A percentile compares a stretch with the other conserved stretches of the same genome.
Conservation (phyloP, 306 rosid genomes). For the Citrullus amarus region DNA sequence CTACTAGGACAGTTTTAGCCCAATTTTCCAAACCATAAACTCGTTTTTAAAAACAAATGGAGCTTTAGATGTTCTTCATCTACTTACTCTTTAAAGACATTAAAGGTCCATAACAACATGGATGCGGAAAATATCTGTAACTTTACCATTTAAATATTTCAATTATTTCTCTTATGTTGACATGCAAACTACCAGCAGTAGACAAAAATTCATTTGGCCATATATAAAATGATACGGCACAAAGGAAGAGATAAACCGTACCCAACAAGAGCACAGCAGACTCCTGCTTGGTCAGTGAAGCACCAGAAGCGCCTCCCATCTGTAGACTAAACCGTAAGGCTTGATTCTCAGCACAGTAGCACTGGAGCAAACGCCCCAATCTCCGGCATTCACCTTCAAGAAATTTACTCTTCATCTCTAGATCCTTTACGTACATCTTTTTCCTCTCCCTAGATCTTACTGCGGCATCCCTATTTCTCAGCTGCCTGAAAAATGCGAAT, state of each 20-base stretch:
- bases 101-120: neutral
- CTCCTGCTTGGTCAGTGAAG: slow-evolving; percentile 80
- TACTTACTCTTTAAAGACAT: neutral
- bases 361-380: slow-evolving; percentile 75
- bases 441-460: slow-evolving; percentile 82
- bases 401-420: slow-evolving; percentile 71
- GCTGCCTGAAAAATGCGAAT: slow-evolving; percentile 40
- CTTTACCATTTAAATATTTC: neutral
- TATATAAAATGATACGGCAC: neutral
- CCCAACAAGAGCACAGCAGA: slow-evolving; percentile 99
- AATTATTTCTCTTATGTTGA: neutral
- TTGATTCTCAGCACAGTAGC: slow-evolving; percentile 75
- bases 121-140: neutral
- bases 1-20: neutral
- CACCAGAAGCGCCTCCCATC: slow-evolving; percentile 49
- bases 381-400: slow-evolving; percentile 82
- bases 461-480: slow-evolving; percentile 93
- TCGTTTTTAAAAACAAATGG: too few relatives aligned
- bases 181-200: neutral
- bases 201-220: neutral
- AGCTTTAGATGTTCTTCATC: neutral
- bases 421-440: slow-evolving; percentile 52
- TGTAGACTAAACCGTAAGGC: slow-evolving; percentile 64
- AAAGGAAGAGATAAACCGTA: slow-evolving; percentile 20
- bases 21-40: too few relatives aligned